These are phyloP conservation scores for Cryphonectria nitschkei DNA, from an alignment of 2,329 filamentous ascomycete species.

Conservation along the genomic window DNA sequence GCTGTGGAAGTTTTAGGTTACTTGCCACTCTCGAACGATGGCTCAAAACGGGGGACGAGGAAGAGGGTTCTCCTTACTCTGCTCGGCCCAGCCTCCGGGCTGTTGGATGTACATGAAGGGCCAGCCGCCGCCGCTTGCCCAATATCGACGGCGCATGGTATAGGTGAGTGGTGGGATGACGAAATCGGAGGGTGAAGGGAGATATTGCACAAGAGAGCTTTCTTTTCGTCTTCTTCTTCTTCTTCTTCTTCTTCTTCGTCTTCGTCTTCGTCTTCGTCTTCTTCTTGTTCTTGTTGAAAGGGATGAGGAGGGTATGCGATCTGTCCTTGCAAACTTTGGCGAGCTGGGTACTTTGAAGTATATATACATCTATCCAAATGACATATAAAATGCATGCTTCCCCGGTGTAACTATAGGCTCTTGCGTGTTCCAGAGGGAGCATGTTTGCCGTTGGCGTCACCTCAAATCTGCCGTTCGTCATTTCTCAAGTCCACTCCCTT, in stretches of 20 bases:
- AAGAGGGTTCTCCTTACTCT: slow-evolving; percentile 16
- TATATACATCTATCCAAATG: too few relatives aligned
- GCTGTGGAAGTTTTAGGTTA: not conserved
- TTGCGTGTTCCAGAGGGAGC: not conserved
- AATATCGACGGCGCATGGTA: slow-evolving; percentile 19
- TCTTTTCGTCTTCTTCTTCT: not conserved
- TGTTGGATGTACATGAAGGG: slow-evolving; percentile 23
- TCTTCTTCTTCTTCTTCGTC: too few relatives aligned
- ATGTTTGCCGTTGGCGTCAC: slow-evolving; percentile 22
- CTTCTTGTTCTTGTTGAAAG: not conserved
- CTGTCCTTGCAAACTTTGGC: not conserved
- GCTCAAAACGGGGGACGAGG: not conserved
- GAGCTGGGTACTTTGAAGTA: not conserved
- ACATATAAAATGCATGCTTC: not conserved
- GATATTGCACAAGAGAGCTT: too few relatives aligned
- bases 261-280: not conserved
- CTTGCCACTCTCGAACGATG: not conserved
- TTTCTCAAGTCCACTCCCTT: not conserved
- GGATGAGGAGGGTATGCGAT: not conserved
- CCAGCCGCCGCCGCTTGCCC: slow-evolving; percentile 12
- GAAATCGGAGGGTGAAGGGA: too few relatives aligned
- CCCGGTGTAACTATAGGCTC: not conserved
- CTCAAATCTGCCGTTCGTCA: not conserved
- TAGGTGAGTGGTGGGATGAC: too few relatives aligned
- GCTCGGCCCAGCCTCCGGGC: slow-evolving; percentile 24